Percentiles rank a stretch among this genome's conserved stretches.
Conservation (phyloP, 192 early-diverging fungal species). For the Coemansia sp. region DNA sequence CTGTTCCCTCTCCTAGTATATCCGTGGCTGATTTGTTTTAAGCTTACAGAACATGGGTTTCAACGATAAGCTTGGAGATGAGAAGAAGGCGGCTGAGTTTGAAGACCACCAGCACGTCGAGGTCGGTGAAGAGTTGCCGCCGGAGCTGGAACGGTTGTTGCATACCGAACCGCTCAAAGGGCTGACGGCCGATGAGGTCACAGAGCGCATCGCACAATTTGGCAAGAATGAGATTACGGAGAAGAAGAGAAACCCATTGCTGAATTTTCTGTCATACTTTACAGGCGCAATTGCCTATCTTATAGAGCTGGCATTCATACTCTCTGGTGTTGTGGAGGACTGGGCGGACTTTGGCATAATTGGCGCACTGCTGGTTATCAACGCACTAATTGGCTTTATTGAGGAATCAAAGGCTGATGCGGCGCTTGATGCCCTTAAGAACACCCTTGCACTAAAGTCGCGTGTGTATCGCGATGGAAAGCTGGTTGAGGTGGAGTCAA, state of each 20-base stretch:
- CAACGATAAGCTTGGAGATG: constrained; percentile 29
- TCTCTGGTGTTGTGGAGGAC: constrained; percentile 74
- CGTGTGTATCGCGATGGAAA: constrained; percentile 78
- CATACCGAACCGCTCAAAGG: constrained; percentile 80
- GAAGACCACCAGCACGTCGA: constrained; percentile 76
- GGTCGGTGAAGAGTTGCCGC: constrained; percentile 74
- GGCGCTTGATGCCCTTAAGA: constrained; percentile 91
- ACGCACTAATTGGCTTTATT: constrained; percentile 90
- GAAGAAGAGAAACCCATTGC: constrained; percentile 77
- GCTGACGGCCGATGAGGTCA: constrained; percentile 73
- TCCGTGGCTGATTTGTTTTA: background rate
- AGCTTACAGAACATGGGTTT: constrained; percentile 4
- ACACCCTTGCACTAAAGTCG: constrained; percentile 88
- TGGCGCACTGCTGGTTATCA: constrained; percentile 74
- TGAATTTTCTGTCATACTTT: constrained; percentile 88
- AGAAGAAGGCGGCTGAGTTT: constrained; percentile 56
- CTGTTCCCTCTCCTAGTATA: background rate
- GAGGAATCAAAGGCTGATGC: constrained; percentile 94
- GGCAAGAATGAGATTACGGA: constrained; percentile 85
- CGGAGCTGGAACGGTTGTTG: constrained; percentile 80
- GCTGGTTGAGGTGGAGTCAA: constrained; percentile 72
- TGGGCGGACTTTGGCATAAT: constrained; percentile 88
- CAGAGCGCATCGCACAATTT: constrained; percentile 70
- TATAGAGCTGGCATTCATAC: constrained; percentile 85
- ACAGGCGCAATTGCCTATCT: constrained; percentile 88